Evolutionary conservation across 805 yeast species (phyloP).

Genomic region (Candida nemodendra): DNA sequence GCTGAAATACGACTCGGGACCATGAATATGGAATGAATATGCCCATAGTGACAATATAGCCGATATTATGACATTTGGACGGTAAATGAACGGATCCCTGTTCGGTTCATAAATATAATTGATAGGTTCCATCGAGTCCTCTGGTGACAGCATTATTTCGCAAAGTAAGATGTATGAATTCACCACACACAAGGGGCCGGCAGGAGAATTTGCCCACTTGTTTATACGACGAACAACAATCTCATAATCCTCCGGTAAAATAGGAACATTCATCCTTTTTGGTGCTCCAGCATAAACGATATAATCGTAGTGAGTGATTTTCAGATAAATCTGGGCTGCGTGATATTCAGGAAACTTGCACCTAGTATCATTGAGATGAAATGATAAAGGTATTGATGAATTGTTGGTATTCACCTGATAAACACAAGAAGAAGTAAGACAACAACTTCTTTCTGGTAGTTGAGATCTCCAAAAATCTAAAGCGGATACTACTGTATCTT

Average conservation of each 20-base stretch:
- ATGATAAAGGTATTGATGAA: slow-evolving; percentile 8
- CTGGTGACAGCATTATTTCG: slow-evolving; percentile 48
- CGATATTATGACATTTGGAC: slow-evolving; percentile 38
- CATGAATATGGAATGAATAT: slow-evolving; percentile 42
- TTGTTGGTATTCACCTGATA: slow-evolving; percentile 11
- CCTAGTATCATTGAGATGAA: slow-evolving; percentile 30
- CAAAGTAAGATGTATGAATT: slow-evolving; percentile 56
- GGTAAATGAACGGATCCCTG: slow-evolving; percentile 28
- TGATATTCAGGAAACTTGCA: slow-evolving; percentile 67
- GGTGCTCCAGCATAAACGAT: slow-evolving; percentile 79
- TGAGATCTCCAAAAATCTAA: slow-evolving; percentile 60
- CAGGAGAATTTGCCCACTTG: slow-evolving; percentile 44
- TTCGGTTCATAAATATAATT: slow-evolving; percentile 35
- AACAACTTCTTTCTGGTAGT: slow-evolving; percentile 25
- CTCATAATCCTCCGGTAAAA: slow-evolving; percentile 50
- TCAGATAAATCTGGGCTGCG: slow-evolving; percentile 61
- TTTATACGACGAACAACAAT: slow-evolving; percentile 44
- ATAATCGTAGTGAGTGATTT: slow-evolving; percentile 68
- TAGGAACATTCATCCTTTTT: slow-evolving; percentile 63
- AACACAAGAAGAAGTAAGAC: slow-evolving; percentile 16
- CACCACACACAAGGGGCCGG: slow-evolving; percentile 49
- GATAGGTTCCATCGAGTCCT: slow-evolving; percentile 26
- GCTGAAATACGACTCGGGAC: slow-evolving; percentile 45
- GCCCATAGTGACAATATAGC: slow-evolving; percentile 46
- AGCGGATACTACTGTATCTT: slow-evolving; percentile 59